Base-by-base conservation (phyloP, 139 green algal genomes). In the Pseudopediastrum boryanum region DNA sequence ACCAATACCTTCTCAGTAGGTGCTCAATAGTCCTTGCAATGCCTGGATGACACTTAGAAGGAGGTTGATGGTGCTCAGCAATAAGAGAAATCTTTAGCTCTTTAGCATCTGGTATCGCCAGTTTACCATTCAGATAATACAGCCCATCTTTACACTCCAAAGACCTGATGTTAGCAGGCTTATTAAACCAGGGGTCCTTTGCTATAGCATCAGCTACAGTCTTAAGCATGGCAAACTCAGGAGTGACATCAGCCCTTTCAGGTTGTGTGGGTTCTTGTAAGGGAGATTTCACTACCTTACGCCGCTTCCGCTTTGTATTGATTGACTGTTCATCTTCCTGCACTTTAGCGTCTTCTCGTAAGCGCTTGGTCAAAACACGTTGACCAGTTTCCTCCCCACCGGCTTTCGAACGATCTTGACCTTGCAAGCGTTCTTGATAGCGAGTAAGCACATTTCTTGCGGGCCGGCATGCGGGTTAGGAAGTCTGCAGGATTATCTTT, bases 401-500 rank as follows among this genome's bases (percentile, higher is more conserved):
- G n/a, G n/a, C n/a, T n/a, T n/a, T n/a, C n/a, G n/a, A n/a, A n/a
- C n/a, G n/a, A n/a, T n/a, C n/a, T n/a, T n/a, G n/a, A n/a, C n/a
- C n/a, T n/a, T n/a, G n/a, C n/a, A n/a, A n/a, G n/a, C n/a, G n/a
- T n/a, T n/a, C n/a, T n/a, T n/a, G n/a, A n/a, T n/a, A n/a, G n/a
- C n/a, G n/a, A 9, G 0, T 54, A 71, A 1, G 35, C 2, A 27
- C 33, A 25, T 19, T 46, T 29, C 13, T 39, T n/a, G 69, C 42
- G 39, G 66, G 62, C 42, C 29, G 36, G 51, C 2, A 50, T 38
- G 8, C 75, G 63, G 35, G 75, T 81, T 4, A 86, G 4, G 36
- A 80, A 74, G 66, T 88, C 85, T 71, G 85, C 79, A 29, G 79
- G 48, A 56, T 87, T 87, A 2, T n/a, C 58, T 31, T 56, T 65